Evolutionary conservation across 208 protist species (phyloP), one percentile per base, ranked within the genome.

Genomic region (Trypanosoma vivax): DNA sequence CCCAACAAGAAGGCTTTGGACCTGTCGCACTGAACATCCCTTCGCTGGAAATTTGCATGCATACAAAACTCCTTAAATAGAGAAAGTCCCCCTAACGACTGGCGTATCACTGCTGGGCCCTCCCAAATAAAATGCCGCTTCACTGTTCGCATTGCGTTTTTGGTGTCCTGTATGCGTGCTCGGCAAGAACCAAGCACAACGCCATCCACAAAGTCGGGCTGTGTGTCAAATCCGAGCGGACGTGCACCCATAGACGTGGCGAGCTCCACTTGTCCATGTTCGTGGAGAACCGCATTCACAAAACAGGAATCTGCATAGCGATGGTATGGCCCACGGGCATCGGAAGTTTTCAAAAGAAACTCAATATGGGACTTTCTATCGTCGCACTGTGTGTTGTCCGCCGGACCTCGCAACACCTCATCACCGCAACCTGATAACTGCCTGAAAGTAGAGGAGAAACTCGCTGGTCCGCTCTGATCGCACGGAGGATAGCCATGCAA

Each of bases 161-260:
- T 23, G 14, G 41, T 51, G 23, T 58, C 30, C 43, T 58, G 59
- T 27, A 65, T 7, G 10, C 50, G 50, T n/a, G 41, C 40, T 23
- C 9, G 13, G 39, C 31, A 48, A 1, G 31, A 42, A 21, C 33
- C 24, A 24, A 3, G 7, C 3, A 56, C 33, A 28, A 42, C 19
- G 33, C 23, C 16, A 37, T 33, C 43, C 7, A n/a, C 9, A 10
- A 27, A 40, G 6, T 56, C 28, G 14, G 16, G 43, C 21, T 29
- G 18, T 28, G 33, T 21, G 10, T 35, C 43, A n/a, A 58, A 47
- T 9, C 1, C 2, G n/a, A 10, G 28, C 18, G 48, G 49, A 27
- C 59, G 33, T 7, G 50, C 30, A 7, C 59, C 59, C 59, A 59
- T 57, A 45, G 59, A 65, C 13, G 21, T 25, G 9, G 34, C 7